Evolutionary conservation across 2,329 filamentous ascomycete species (phyloP).

Genomic region (Gnomoniopsis smithogilvyi): DNA sequence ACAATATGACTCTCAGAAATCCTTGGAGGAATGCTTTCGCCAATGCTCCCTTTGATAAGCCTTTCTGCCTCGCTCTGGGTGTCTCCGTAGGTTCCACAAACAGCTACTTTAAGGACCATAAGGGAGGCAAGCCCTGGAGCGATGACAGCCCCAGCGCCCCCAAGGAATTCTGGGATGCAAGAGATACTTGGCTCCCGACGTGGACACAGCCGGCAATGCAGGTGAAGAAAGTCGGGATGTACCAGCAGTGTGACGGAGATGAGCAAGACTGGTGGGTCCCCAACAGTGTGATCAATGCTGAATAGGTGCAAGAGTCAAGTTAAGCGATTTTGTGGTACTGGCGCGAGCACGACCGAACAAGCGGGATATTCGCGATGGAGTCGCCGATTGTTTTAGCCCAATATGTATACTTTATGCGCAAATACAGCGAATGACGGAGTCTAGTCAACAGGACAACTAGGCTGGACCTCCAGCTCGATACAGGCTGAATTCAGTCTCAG

Average conservation of each 20-base stretch:
- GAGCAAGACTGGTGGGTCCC: slow-evolving; percentile 38
- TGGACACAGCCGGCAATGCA: slow-evolving; percentile 69
- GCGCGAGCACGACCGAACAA: no score
- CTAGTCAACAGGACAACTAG: no score
- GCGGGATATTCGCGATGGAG: no score
- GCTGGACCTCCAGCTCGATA: no score
- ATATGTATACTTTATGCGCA: no score
- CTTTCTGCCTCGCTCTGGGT: slow-evolving; percentile 74
- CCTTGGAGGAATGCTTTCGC: slow-evolving; percentile 61
- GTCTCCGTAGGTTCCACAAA: slow-evolving; percentile 75
- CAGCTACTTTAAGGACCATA: slow-evolving; percentile 78
- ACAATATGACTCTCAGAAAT: slow-evolving; percentile 63
- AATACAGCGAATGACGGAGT: no score
- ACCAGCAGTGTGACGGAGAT: slow-evolving; percentile 64
- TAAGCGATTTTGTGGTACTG: no score
- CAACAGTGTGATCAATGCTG: neutral
- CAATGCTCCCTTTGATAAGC: slow-evolving; percentile 71
- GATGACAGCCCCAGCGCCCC: slow-evolving; percentile 63
- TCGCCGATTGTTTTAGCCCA: no score
- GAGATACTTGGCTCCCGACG: slow-evolving; percentile 64
- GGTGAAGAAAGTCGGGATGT: slow-evolving; percentile 67
- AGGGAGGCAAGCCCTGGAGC: slow-evolving; percentile 74
- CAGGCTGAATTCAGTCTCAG: no score
- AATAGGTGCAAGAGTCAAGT: no score
- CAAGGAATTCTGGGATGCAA: slow-evolving; percentile 73